Evolutionary conservation across 768 basidiomycete species (phyloP), one percentile per base, ranked within the genome.

Genomic region (Tulasnella sp.): DNA sequence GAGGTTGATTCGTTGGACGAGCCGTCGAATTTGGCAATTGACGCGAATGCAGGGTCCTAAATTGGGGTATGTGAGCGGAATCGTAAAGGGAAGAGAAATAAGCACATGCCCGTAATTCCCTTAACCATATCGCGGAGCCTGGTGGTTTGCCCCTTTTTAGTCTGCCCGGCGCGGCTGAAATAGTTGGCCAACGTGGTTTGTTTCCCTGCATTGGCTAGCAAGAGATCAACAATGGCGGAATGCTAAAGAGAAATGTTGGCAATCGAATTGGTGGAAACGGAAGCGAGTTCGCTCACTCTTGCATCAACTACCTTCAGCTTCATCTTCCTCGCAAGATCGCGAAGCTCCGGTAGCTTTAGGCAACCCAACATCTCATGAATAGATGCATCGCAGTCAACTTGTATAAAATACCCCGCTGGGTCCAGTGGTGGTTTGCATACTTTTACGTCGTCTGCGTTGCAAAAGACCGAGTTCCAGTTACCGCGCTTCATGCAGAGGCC

Each of bases 1-100:
- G 74, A 96, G 88, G 81, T 95, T 91, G 34, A 95, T 84, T 6
- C 94, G 90, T 19, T 88, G 87, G 81, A 95, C 88, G 46, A 97
- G 87, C 27, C 85, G 85, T 81, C 89, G 87, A 74, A 94, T 88
- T 58, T 89, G 86, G 10, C 85, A 84, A 80, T 93, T 90, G 16
- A 95, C 85, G 71, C 88, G 87, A 71, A 94, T 86, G 81, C 91
- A 92, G 81, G 87, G 88, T 31, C 88, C 93, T 94, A 81, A 27
- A 36, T 42, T 46, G 44, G n/a, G 16, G 39, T 74, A 78, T 9
- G 31, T 39, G 27, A 40, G 58, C 48, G 74, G 42, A 71, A 24
- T 7, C 52, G 21, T n/a, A 3, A 56, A 52, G 21, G 38, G 42
- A 40, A 68, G 31, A 38, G 6, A 39, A 24, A 52, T 21, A 40